A percentile compares a stretch with the other conserved stretches of the same genome.
Evolutionary conservation across 2,329 filamentous ascomycete species (phyloP).

Genomic region (Parafenestella ontariensis): DNA sequence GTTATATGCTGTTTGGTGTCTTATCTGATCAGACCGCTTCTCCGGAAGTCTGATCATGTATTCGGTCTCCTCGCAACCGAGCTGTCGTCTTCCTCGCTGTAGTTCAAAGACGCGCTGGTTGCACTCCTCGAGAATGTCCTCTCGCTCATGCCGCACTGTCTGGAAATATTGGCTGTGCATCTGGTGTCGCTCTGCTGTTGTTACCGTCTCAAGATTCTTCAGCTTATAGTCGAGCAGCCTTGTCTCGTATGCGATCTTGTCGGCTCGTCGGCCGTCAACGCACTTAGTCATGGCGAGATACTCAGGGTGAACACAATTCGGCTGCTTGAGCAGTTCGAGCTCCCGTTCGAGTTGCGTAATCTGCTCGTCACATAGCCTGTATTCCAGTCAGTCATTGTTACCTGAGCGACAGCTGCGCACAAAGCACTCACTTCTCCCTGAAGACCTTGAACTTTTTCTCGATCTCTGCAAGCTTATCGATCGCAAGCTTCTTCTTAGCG

Average conservation of each 20-base stretch:
- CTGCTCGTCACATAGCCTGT: slow-evolving; percentile 85
- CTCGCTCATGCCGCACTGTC: slow-evolving; percentile 80
- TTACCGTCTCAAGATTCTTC: slow-evolving; percentile 72
- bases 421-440: slow-evolving; percentile 71
- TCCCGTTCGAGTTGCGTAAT: slow-evolving; percentile 79
- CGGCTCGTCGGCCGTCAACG: slow-evolving; percentile 80
- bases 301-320: slow-evolving; percentile 79
- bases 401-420: neutral
- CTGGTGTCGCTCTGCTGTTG: slow-evolving; percentile 82
- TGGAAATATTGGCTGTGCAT: slow-evolving; percentile 92
- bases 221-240: slow-evolving; percentile 76
- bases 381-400: slow-evolving; percentile 27
- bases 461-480: slow-evolving; percentile 79
- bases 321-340: slow-evolving; percentile 65
- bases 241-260: slow-evolving; percentile 78
- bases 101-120: slow-evolving; percentile 93
- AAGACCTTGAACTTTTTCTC: slow-evolving; percentile 90
- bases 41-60: slow-evolving; percentile 83
- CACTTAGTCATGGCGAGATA: slow-evolving; percentile 89
- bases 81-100: slow-evolving; percentile 82
- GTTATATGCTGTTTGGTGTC: slow-evolving; percentile 90
- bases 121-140: slow-evolving; percentile 78
- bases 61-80: slow-evolving; percentile 79
- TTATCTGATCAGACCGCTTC: slow-evolving; percentile 76
- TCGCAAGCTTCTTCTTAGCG: slow-evolving; percentile 78